These are phyloP conservation scores for Lichina pygmaea DNA, from an alignment of 495 filamentous ascomycete species.

Conservation along the genomic window DNA sequence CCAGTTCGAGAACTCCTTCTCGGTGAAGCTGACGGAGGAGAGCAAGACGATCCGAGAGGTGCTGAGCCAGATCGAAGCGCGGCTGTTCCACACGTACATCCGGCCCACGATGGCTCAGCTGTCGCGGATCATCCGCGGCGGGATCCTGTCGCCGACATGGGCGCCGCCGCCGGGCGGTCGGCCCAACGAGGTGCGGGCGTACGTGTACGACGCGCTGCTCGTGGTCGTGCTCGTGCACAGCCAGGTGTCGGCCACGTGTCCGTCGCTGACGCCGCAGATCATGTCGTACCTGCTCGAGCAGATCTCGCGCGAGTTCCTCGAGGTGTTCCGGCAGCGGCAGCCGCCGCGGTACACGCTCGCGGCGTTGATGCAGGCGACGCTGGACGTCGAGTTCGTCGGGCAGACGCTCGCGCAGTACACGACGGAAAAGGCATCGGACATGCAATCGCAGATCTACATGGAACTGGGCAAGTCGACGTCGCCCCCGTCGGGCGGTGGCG, in stretches of 20 bases:
- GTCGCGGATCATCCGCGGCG: slow-evolving; percentile 34
- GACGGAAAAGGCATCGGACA: slow-evolving; percentile 48
- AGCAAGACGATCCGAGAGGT: slow-evolving; percentile 71
- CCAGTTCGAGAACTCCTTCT: slow-evolving; percentile 74
- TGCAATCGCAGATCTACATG: slow-evolving; percentile 70
- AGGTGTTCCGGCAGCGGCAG: slow-evolving; percentile 34
- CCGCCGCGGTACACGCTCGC: slow-evolving; percentile 34
- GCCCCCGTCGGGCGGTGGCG: too few relatives aligned
- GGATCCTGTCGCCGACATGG: slow-evolving; percentile 48
- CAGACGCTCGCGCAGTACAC: slow-evolving; percentile 77
- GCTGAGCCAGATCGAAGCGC: slow-evolving; percentile 62
- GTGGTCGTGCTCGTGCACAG: slow-evolving; percentile 69
- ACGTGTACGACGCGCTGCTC: slow-evolving; percentile 68
- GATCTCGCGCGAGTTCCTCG: slow-evolving; percentile 39
- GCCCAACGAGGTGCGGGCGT: slow-evolving; percentile 53
- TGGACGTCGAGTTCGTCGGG: slow-evolving; percentile 89
- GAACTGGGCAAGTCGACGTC: slow-evolving; percentile 25
- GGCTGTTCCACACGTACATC: slow-evolving; percentile 78
- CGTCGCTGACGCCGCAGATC: slow-evolving; percentile 41
- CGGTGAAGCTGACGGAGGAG: slow-evolving; percentile 75
- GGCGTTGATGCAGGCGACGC: slow-evolving; percentile 83
- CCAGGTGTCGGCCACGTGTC: slow-evolving; percentile 51
- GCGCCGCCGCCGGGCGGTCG: slow-evolving; percentile 26
- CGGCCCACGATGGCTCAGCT: slow-evolving; percentile 37
- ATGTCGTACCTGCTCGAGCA: slow-evolving; percentile 60